Percentiles rank a stretch among this genome's conserved stretches.
phyloP scores from a whole-genome alignment of 202 grass and related monocot species.

The Brachypodium distachyon region DNA sequence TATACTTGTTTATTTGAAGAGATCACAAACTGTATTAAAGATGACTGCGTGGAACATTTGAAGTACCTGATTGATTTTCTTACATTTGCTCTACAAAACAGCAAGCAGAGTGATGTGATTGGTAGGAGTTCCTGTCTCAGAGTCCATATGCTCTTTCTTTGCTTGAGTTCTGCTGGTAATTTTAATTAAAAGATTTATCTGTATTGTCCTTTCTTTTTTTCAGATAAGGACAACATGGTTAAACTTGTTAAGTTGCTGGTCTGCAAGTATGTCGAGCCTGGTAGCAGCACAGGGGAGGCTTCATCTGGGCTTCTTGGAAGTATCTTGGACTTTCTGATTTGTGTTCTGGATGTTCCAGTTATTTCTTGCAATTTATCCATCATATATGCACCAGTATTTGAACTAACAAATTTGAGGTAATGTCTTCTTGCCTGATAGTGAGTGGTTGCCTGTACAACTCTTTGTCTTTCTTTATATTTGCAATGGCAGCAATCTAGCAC shows the following conservation, averaged over 20 bases:
- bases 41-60: conserved; percentile 54
- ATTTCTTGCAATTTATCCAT: conserved; percentile 46
- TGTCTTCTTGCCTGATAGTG: no score
- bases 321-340: conserved; percentile 71
- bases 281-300: conserved; percentile 25
- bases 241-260: conserved; percentile 56
- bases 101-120: conserved; percentile 29
- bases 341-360: conserved; percentile 73
- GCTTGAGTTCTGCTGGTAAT: conserved; percentile 3
- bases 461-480: background rate
- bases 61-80: conserved; percentile 64
- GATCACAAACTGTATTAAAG: conserved; percentile 43
- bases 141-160: conserved; percentile 8
- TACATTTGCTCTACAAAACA: conserved; percentile 53
- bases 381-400: conserved; percentile 63
- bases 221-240: conserved; percentile 56
- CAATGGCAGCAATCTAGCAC: conserved; percentile 1
- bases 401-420: conserved; percentile 60
- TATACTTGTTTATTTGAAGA: conserved; percentile 64
- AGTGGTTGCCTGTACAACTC: background rate
- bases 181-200: conserved; percentile 20
- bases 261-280: conserved; percentile 43
- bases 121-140: conserved; percentile 37
- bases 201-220: background rate
- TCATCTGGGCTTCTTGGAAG: conserved; percentile 47